Evolutionary conservation across 2,329 filamentous ascomycete species (phyloP).

Genomic region (Beauveria australis): DNA sequence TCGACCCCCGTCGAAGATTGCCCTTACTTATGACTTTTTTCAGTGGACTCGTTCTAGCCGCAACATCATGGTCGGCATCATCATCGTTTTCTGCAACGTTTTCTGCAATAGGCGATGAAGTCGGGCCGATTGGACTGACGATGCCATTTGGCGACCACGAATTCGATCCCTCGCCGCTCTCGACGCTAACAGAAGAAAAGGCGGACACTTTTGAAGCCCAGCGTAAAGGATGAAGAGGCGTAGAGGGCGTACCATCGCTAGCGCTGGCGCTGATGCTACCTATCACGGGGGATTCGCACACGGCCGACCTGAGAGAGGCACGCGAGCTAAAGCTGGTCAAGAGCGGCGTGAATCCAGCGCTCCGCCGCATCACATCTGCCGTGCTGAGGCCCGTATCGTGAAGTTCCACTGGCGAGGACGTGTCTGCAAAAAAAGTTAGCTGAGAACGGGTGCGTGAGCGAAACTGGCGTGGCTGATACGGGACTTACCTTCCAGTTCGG

Average conservation of each 20-base stretch:
- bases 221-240: neutral
- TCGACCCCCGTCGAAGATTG: neutral
- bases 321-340: slow-evolving; percentile 9
- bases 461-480: neutral
- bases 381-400: slow-evolving; percentile 33
- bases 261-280: neutral
- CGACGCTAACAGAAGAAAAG: neutral
- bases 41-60: neutral
- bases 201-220: neutral
- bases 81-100: neutral
- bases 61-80: neutral
- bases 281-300: neutral
- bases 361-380: slow-evolving; percentile 28
- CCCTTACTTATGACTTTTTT: neutral
- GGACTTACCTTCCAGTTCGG: slow-evolving; percentile 39
- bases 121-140: neutral
- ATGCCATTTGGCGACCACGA: neutral
- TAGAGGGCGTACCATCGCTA: neutral
- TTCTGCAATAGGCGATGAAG: neutral
- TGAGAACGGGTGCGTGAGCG: neutral
- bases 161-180: neutral
- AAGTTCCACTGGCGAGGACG: slow-evolving; percentile 36
- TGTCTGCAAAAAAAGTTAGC: slow-evolving; percentile 24
- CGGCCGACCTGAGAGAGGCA: neutral
- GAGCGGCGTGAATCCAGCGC: slow-evolving; percentile 21